Percentiles rank a stretch among this genome's conserved stretches.
Conservation (phyloP, 177 flowering plant species). For the Tripterygium wilfordii region DNA sequence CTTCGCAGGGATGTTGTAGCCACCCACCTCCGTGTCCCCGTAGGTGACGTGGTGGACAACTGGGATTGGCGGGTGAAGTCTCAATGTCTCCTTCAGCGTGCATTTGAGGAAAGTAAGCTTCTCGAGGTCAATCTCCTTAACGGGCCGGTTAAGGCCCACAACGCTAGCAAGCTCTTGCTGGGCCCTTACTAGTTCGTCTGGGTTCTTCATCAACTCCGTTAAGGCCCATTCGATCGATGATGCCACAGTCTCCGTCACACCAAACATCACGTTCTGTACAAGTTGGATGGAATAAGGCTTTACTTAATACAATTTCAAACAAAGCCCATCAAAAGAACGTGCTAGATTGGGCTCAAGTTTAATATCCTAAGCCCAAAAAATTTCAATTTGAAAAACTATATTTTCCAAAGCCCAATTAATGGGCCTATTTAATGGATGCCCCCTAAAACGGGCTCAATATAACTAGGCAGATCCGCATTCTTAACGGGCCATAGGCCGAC, state of each 20-base stretch:
- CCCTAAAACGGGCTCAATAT: too few relatives aligned
- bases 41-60: slow-evolving; percentile 29
- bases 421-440: too few relatives aligned
- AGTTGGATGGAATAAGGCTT: not conserved
- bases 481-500: too few relatives aligned
- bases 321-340: too few relatives aligned
- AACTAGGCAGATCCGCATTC: too few relatives aligned
- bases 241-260: slow-evolving; percentile 39
- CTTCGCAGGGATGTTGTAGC: slow-evolving; percentile 20
- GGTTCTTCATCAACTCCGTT: slow-evolving; percentile 31
- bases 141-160: slow-evolving; percentile 17
- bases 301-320: too few relatives aligned
- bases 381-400: too few relatives aligned
- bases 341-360: too few relatives aligned
- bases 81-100: slow-evolving; percentile 20
- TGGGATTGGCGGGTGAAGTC: slow-evolving; percentile 33
- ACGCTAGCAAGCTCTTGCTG: slow-evolving; percentile 27
- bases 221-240: slow-evolving; percentile 45
- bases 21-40: slow-evolving; percentile 17
- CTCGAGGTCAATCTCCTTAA: slow-evolving; percentile 20
- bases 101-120: slow-evolving; percentile 18
- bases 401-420: too few relatives aligned
- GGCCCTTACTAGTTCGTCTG: slow-evolving; percentile 23
- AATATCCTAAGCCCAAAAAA: too few relatives aligned
- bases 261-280: slow-evolving; percentile 36